phyloP scores from a whole-genome alignment of 148 eudicot genomes.

The Vaccinium corymbosum region DNA sequence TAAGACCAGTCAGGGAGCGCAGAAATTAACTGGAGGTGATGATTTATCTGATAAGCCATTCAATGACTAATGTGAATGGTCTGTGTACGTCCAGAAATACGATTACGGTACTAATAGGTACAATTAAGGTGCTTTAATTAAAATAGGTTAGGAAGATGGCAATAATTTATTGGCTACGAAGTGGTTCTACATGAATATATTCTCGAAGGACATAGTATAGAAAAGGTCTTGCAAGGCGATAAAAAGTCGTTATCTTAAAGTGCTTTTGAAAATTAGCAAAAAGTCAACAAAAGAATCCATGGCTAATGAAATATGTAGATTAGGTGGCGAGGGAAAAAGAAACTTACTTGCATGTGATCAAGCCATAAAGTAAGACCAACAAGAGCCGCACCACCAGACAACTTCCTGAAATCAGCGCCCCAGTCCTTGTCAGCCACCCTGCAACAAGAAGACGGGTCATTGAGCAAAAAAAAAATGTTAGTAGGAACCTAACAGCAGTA shows the following conservation, averaged over 20 bases:
- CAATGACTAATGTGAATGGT: background rate
- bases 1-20: background rate
- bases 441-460: slow-evolving; percentile 17
- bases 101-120: background rate
- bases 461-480: background rate
- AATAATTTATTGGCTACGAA: background rate
- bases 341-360: slow-evolving; percentile 91
- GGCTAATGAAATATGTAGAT: background rate
- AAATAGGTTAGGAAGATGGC: background rate
- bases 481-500: background rate
- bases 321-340: background rate
- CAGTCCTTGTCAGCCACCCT: slow-evolving; percentile 98
- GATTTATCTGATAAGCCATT: background rate
- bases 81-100: background rate
- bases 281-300: background rate
- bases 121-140: background rate
- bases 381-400: slow-evolving; percentile 98
- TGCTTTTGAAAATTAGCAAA: background rate
- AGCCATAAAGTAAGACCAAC: slow-evolving; percentile 98
- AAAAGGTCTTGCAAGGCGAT: background rate
- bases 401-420: slow-evolving; percentile 97
- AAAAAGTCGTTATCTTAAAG: background rate
- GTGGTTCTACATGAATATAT: background rate
- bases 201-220: background rate
- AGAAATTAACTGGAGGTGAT: background rate